These are phyloP conservation scores for Beauveria scarabaeidicola DNA, from an alignment of 2,329 filamentous ascomycete genomes.

Conservation along the genomic window DNA sequence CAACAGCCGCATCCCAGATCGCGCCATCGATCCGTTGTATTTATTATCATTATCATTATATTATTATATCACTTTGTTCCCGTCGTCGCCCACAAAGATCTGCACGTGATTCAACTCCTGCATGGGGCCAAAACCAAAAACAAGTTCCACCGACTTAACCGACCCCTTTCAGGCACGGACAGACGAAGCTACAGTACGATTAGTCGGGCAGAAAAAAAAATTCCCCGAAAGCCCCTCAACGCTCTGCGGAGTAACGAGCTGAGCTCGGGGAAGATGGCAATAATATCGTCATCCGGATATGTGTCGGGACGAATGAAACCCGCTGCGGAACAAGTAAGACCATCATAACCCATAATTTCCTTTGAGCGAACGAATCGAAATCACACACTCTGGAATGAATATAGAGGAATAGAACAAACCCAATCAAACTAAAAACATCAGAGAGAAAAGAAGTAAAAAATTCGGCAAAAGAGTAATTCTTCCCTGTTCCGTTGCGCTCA, in stretches of 20 bases:
- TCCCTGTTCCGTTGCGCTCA: no score
- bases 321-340: neutral
- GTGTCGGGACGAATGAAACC: neutral
- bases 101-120: neutral
- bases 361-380: no score
- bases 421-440: no score
- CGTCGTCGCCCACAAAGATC: neutral
- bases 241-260: neutral
- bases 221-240: neutral
- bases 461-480: no score
- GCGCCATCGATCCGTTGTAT: neutral
- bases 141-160: neutral
- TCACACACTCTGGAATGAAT: no score
- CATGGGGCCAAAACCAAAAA: neutral
- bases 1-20: neutral
- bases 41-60: no score
- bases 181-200: neutral
- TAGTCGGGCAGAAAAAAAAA: neutral
- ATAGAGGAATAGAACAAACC: no score
- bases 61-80: no score
- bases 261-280: neutral
- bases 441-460: no score
- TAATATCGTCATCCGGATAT: neutral
- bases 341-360: no score
- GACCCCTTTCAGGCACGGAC: neutral